phyloP scores from a whole-genome alignment of 2,329 filamentous ascomycete species.

The Neofusicoccum cordaticola region DNA sequence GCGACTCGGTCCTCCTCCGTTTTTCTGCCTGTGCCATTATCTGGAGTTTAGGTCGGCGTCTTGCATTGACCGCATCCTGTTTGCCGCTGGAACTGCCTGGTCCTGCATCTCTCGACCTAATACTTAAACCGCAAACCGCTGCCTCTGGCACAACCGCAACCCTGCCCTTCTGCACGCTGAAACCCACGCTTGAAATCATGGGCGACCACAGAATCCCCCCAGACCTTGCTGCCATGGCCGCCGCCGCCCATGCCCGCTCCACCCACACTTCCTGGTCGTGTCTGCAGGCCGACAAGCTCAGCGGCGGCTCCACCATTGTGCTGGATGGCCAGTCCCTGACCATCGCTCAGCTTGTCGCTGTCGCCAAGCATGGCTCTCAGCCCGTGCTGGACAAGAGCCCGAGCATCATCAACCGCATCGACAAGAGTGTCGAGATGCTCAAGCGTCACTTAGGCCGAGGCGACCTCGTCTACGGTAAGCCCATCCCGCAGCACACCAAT shows the following conservation, averaged over 20 bases:
- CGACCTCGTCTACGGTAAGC: constrained; percentile 14
- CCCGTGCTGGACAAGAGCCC: neutral
- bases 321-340: constrained; percentile 9
- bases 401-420: neutral
- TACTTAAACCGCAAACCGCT: neutral
- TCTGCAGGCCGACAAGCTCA: neutral
- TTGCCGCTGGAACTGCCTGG: too few species aligned
- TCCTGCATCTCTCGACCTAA: too few species aligned
- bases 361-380: constrained; percentile 13
- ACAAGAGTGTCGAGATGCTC: constrained; percentile 16
- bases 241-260: neutral
- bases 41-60: too few species aligned
- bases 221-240: neutral
- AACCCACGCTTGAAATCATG: neutral
- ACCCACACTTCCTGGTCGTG: constrained; percentile 1
- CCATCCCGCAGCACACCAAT: neutral
- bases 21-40: constrained; percentile 21
- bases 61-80: too few species aligned
- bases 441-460: constrained; percentile 10
- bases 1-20: constrained; percentile 29
- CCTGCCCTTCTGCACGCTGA: neutral
- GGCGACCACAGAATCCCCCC: neutral
- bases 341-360: constrained; percentile 7
- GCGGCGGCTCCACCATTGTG: neutral
- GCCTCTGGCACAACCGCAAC: neutral